These are phyloP conservation scores for Akebia trifoliata DNA, from an alignment of 164 flowering plant genomes.

Conservation along the genomic window DNA sequence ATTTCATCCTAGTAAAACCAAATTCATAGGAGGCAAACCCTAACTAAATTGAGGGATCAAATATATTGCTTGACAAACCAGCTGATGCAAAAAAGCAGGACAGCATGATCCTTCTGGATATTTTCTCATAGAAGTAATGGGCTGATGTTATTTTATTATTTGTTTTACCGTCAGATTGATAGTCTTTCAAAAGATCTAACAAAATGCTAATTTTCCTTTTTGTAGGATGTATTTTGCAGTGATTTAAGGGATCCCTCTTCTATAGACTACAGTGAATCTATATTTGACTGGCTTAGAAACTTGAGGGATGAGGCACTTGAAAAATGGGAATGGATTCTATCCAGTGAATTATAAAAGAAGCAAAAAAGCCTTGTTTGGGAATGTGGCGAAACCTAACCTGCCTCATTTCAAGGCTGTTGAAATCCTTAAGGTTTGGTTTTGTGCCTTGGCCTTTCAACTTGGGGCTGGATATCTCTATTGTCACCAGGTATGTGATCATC, in stretches of 20 bases:
- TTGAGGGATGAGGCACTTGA: constrained; percentile 59
- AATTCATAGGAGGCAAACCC: constrained; percentile 58
- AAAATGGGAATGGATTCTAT: constrained; percentile 68
- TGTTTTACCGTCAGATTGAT: not conserved
- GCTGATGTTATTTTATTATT: constrained; percentile 3
- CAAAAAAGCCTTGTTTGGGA: constrained; percentile 46
- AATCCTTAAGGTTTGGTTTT: constrained; percentile 65
- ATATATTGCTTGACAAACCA: constrained; percentile 73
- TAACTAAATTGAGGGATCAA: constrained; percentile 74
- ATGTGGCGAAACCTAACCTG: constrained; percentile 22
- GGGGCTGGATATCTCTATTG: constrained; percentile 89
- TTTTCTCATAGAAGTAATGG: constrained; percentile 77
- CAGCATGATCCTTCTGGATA: constrained; percentile 82
- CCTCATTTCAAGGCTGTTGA: constrained; percentile 51
- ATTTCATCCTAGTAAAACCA: too few species aligned
- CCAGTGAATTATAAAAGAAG: constrained; percentile 48
- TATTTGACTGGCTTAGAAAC: constrained; percentile 71
- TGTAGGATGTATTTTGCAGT: constrained; percentile 78
- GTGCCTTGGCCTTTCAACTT: constrained; percentile 72
- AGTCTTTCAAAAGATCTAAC: not conserved
- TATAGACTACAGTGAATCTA: constrained; percentile 72
- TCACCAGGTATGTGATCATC: constrained; percentile 59
- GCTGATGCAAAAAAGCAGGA: constrained; percentile 67
- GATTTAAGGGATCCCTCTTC: constrained; percentile 71
- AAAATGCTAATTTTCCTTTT: not conserved